Base-by-base conservation (phyloP, 1,284 basidiomycete species). In the Hypsizygus ulmarius region DNA sequence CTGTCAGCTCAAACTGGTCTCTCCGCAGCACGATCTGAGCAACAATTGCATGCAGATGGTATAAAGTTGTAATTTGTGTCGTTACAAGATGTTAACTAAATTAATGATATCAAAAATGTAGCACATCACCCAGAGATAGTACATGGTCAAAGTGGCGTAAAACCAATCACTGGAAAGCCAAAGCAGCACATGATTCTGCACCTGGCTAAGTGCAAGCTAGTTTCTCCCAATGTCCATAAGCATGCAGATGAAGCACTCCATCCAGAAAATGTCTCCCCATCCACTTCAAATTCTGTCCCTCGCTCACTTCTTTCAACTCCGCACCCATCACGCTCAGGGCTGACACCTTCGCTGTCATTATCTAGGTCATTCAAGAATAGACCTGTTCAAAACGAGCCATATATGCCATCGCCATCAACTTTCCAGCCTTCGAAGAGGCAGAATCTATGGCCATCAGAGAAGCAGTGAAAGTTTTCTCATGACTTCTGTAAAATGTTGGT, bases 401-500 rank as follows among this genome's bases (percentile, higher is more conserved):
- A 32, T 10, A 16, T 5, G 5, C 34, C 32, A 5, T 18, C 42
- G 25, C 33, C 14, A 10, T 34, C 30, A 34, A 14, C 36, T 37
- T 19, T 14, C 14, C n/a, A 8, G 9, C 15, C 16, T 21, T 43
- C 14, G 18, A 33, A 39, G 38, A 25, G 15, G 21, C 36, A 16
- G 36, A n/a, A 37, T 19, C 36, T 29, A 33, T 48, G 47, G 47
- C 43, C n/a, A 27, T 21, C 27, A 32, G 10, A 28, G 18, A 14
- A 39, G 32, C 54, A 50, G 45, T 38, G 45, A 27, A 54, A 51
- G 36, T 55, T 57, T 32, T 37, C 46, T 10, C 36, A 46, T 14
- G 52, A 61, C 35, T 38, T 57, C 11, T 57, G 56, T 38, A 57
- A 53, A 32, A 16, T 60, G 15, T 56, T 65, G 36, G 50, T 62